Base-by-base conservation (phyloP, 345 rosid species). In the Tarenaya hassleriana region DNA sequence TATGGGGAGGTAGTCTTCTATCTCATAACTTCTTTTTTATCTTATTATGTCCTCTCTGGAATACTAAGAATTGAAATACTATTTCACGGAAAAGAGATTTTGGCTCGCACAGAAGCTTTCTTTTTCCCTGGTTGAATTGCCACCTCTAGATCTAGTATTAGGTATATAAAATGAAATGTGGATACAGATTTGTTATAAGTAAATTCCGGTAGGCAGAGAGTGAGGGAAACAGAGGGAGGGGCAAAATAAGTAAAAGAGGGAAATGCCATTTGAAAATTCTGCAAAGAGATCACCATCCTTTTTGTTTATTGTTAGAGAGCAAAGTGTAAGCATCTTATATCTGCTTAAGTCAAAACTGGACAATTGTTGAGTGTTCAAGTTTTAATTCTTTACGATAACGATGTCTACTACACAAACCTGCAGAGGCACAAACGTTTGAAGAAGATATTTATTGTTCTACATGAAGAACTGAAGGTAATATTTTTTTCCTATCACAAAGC, bases 391-490 rank as follows among this genome's bases (percentile, higher is more conserved):
- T 20, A 50, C 32, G 47, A 51, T 12, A 29, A 45, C 58, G 15
- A 18, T 38, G 15, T 43, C 7, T 60, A 32, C 51, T 17, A 7
- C 16, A 42, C 52, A 45, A 55, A n/a, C 51, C 32, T 72, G 81
- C 89, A 91, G 98, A 81, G 73, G 58, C 92, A 84, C 71, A 84
- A 73, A 67, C 77, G 79, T 68, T 48, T 84, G 70, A 91, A 84
- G 77, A 83, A 82, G 69, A 74, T 84, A 64, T 91, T 91, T 34
- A 1, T 76, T 34, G 76, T 87, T 68, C 95, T 87, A 43, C 96
- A 91, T 34, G 68, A 73, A 63, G 98, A 91, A 59, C 72, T 91
- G 52, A 65, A 66, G 84, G 98, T 82, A 38, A 72, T n/a, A n/a
- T 54, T 57, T 47, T 50, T 21, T 12, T 35, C 8, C 32, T 10